Evolutionary conservation across 1,284 basidiomycete genomes (phyloP).

Genomic region (Hypsizygus ulmarius): DNA sequence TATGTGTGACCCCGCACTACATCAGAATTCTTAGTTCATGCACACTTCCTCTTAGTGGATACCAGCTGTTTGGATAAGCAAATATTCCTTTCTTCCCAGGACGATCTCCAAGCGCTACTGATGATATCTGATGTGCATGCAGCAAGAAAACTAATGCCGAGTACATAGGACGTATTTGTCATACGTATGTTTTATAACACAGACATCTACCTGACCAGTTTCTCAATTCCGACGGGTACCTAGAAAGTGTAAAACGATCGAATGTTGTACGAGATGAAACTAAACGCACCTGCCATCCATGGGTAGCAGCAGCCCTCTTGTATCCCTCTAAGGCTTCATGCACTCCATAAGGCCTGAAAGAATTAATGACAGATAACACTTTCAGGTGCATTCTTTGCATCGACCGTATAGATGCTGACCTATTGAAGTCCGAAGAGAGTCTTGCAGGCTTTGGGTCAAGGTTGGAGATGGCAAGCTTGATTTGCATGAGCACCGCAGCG

Average conservation of each 20-base stretch:
- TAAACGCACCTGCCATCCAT: conserved; percentile 52
- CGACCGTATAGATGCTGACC: conserved; percentile 19
- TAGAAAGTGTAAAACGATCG: not conserved
- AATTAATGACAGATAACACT: too few species aligned
- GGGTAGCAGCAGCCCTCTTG: conserved; percentile 53
- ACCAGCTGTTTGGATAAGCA: not conserved
- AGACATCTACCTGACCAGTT: conserved; percentile 2
- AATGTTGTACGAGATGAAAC: not conserved
- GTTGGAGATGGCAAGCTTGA: conserved; percentile 60
- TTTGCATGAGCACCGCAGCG: conserved; percentile 58
- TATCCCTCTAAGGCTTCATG: conserved; percentile 55
- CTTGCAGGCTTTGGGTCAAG: conserved; percentile 56
- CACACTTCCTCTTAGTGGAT: too few species aligned
- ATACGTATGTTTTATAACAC: not conserved
- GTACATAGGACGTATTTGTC: not conserved
- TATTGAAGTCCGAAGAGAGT: conserved; percentile 41
- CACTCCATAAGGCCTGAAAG: conserved; percentile 44
- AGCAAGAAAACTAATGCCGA: not conserved
- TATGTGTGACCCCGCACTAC: too few species aligned
- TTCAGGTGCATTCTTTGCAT: not conserved
- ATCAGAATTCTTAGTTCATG: too few species aligned
- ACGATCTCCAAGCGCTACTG: not conserved
- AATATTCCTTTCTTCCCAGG: not conserved
- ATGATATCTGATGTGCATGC: not conserved
- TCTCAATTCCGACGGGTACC: conserved; percentile 9